These are phyloP conservation scores for Xylariaceae sp. DNA, from an alignment of 2,329 filamentous ascomycete genomes.

Conservation along the genomic window DNA sequence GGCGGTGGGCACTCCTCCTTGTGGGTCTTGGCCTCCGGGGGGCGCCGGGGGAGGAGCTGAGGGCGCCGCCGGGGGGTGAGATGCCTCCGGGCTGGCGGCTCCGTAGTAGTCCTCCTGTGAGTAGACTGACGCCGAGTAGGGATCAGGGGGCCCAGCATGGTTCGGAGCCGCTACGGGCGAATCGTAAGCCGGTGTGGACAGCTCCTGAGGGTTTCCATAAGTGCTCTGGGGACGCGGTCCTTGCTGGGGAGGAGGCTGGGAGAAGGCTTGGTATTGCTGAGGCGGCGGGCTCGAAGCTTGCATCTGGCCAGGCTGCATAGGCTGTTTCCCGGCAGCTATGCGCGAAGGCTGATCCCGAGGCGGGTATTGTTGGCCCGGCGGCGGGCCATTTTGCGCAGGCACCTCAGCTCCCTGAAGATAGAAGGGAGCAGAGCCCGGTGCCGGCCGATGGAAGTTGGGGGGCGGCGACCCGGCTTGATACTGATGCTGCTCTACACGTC, in stretches of 20 bases:
- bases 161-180: constrained; percentile 56
- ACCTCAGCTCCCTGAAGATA: constrained; percentile 56
- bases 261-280: constrained; percentile 39
- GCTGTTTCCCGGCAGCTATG: constrained; percentile 39
- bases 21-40: constrained; percentile 11
- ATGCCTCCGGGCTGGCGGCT: constrained; percentile 19
- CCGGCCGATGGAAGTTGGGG: constrained; percentile 48
- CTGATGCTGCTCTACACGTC: constrained; percentile 32
- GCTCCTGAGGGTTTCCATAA: constrained; percentile 66
- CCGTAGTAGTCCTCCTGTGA: constrained; percentile 38
- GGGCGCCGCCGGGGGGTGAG: constrained; percentile 20
- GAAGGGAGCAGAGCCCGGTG: constrained; percentile 51
- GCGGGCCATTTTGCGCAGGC: constrained; percentile 29
- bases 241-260: constrained; percentile 33
- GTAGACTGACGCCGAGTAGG: constrained; percentile 40
- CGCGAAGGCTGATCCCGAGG: constrained; percentile 44
- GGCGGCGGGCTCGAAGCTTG: not conserved
- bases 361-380: constrained; percentile 38
- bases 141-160: constrained; percentile 24
- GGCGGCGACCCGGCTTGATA: constrained; percentile 39
- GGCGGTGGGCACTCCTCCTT: constrained; percentile 18
- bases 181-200: constrained; percentile 71
- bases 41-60: constrained; percentile 23
- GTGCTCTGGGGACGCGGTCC: constrained; percentile 57
- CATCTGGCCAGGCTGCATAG: constrained; percentile 12